These are phyloP conservation scores for Rhazya stricta DNA, from an alignment of 257 asterid species.

Conservation along the genomic window DNA sequence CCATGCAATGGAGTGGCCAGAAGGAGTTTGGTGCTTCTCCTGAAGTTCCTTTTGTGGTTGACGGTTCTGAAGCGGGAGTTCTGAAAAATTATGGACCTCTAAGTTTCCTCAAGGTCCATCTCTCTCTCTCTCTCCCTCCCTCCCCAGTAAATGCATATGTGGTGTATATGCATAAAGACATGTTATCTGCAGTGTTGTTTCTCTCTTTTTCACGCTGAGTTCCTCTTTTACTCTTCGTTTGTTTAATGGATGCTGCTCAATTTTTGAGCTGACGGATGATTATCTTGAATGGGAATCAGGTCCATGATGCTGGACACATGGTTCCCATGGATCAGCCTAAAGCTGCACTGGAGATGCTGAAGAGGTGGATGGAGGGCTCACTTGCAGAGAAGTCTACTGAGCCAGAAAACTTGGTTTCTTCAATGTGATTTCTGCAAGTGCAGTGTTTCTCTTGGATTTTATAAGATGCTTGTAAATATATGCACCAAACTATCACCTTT, in stretches of 20 bases:
- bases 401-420: conserved; percentile 49
- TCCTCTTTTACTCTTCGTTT: neutral
- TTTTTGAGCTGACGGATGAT: neutral
- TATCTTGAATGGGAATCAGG: conserved; percentile 36
- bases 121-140: conserved; percentile 12
- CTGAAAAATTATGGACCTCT: conserved; percentile 73
- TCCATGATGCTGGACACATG: conserved; percentile 96
- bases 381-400: conserved; percentile 35
- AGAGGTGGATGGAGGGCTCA: conserved; percentile 72
- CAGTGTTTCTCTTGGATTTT: neutral
- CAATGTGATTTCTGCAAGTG: conserved; percentile 37
- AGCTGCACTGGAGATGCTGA: conserved; percentile 78
- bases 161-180: neutral
- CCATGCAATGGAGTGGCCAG: conserved; percentile 92
- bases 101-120: conserved; percentile 75
- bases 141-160: neutral
- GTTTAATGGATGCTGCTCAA: neutral
- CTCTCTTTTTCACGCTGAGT: neutral
- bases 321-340: conserved; percentile 97
- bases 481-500: neutral
- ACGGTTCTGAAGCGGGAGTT: conserved; percentile 71
- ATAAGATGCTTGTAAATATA: conserved; percentile 9
- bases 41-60: conserved; percentile 63
- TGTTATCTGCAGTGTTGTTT: neutral
- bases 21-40: conserved; percentile 56